phyloP scores from a whole-genome alignment of 2,329 filamentous ascomycete genomes.

The Scedosporium minutisporum region DNA sequence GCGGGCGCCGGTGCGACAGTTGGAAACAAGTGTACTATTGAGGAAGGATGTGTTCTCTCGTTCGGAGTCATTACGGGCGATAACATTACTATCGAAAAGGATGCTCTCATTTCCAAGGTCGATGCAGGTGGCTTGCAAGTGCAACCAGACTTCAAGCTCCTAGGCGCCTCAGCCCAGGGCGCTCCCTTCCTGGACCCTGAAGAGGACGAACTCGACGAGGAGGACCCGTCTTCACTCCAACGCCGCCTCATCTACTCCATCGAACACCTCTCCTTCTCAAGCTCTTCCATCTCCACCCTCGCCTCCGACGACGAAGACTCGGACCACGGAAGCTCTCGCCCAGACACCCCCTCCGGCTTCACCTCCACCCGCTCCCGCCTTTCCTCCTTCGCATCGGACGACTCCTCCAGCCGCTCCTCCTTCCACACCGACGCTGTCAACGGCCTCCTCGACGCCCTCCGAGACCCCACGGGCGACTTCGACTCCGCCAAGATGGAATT shows the following conservation, averaged over 20 bases:
- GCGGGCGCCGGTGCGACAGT: slow-evolving; percentile 58
- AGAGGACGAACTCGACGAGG: slow-evolving; percentile 38
- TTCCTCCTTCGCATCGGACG: slow-evolving; percentile 64
- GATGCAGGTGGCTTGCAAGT: slow-evolving; percentile 26
- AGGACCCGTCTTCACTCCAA: slow-evolving; percentile 42
- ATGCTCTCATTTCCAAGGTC: slow-evolving; percentile 24
- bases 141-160: slow-evolving; percentile 31
- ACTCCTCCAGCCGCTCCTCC: slow-evolving; percentile 50
- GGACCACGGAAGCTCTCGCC: slow-evolving; percentile 49
- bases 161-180: slow-evolving; percentile 42
- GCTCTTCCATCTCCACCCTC: slow-evolving; percentile 46
- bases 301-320: slow-evolving; percentile 58
- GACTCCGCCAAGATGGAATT: slow-evolving; percentile 80
- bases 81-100: slow-evolving; percentile 34
- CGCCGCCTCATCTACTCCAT: slow-evolving; percentile 46
- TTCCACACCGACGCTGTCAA: slow-evolving; percentile 85
- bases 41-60: slow-evolving; percentile 68
- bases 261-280: slow-evolving; percentile 41
- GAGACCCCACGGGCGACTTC: slow-evolving; percentile 66
- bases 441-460: slow-evolving; percentile 78
- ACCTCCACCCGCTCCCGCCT: slow-evolving; percentile 44
- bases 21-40: slow-evolving; percentile 60
- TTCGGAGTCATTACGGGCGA: slow-evolving; percentile 66
- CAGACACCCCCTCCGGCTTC: slow-evolving; percentile 15
- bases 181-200: slow-evolving; percentile 36